These are phyloP conservation scores for Scheffersomyces titani DNA, from an alignment of 1,139 yeast genomes.

Conservation along the genomic window DNA sequence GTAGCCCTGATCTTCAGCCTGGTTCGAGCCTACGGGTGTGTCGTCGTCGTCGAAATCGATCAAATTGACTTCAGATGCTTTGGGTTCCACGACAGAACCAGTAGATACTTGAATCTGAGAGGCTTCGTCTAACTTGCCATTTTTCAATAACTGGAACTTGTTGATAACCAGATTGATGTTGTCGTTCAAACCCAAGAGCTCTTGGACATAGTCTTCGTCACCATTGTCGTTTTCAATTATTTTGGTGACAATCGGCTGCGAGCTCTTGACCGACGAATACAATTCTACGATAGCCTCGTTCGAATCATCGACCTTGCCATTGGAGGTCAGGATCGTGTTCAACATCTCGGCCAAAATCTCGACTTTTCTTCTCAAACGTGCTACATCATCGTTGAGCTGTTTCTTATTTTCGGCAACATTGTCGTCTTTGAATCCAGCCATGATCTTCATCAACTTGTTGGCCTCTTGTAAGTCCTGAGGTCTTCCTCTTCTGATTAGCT, in stretches of 20 bases:
- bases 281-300: constrained; percentile 80
- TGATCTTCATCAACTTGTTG: constrained; percentile 91
- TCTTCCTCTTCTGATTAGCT: constrained; percentile 90
- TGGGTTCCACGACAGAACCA: constrained; percentile 34
- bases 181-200: constrained; percentile 72
- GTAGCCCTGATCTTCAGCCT: constrained; percentile 50
- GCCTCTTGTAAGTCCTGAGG: constrained; percentile 97
- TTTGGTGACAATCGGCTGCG: constrained; percentile 85
- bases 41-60: constrained; percentile 76
- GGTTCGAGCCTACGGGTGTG: constrained; percentile 36
- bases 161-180: constrained; percentile 68
- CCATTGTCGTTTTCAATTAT: constrained; percentile 70
- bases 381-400: constrained; percentile 81
- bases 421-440: constrained; percentile 97
- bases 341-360: constrained; percentile 91
- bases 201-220: constrained; percentile 67
- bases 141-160: constrained; percentile 66
- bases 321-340: constrained; percentile 50
- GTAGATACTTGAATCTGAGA: constrained; percentile 47
- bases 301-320: constrained; percentile 48
- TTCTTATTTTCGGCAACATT: constrained; percentile 66
- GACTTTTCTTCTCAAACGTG: constrained; percentile 83
- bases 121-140: constrained; percentile 66
- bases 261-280: constrained; percentile 74
- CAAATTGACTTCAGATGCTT: constrained; percentile 52